Percentiles rank a stretch among this genome's conserved stretches.
phyloP scores from a whole-genome alignment of 2,329 filamentous ascomycete genomes.

The Capronia epimyces region DNA sequence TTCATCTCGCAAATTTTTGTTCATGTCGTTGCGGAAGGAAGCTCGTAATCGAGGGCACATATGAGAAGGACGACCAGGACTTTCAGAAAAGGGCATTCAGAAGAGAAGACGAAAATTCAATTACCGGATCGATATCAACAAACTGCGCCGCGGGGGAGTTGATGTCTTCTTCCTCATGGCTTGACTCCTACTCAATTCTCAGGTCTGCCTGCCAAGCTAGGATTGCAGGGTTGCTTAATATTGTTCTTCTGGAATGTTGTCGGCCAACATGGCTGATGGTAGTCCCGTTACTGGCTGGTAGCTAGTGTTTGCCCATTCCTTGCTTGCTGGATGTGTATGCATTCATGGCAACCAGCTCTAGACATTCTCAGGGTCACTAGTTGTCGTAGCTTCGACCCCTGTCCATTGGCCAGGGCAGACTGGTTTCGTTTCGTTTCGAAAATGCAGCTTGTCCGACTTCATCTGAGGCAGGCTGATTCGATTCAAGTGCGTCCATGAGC shows the following conservation, averaged over 20 bases:
- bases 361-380: neutral
- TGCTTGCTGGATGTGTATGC: too few species aligned
- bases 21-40: slow-evolving; percentile 5
- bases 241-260: slow-evolving; percentile 31
- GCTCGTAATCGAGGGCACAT: neutral
- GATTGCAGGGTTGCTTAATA: slow-evolving; percentile 25
- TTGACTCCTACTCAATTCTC: neutral
- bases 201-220: slow-evolving; percentile 2
- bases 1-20: neutral
- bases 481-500: too few species aligned
- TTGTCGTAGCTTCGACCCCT: neutral
- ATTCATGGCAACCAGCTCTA: neutral
- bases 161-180: neutral
- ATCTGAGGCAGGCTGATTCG: too few species aligned
- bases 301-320: neutral
- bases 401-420: too few species aligned
- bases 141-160: neutral
- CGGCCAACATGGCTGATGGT: neutral
- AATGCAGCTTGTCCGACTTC: too few species aligned
- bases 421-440: too few species aligned
- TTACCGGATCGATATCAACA: neutral
- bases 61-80: neutral
- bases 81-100: neutral
- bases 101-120: slow-evolving; percentile 1
- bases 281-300: neutral